Conservation (phyloP, 805 yeast genomes). For the Starmerella bacillaris region DNA sequence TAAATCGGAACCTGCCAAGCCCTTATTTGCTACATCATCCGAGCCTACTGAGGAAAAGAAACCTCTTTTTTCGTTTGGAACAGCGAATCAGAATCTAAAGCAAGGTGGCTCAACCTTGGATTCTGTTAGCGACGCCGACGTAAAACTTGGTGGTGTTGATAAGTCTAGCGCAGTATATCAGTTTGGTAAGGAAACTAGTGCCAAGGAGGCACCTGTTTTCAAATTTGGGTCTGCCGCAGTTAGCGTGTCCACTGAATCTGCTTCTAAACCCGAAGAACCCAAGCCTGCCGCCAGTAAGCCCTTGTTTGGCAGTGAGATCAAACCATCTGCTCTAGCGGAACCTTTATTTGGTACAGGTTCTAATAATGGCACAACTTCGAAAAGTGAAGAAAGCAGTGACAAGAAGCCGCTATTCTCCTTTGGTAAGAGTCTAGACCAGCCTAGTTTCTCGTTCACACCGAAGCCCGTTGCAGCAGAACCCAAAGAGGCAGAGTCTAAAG, state of each 20-base stretch:
- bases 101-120: background rate
- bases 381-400: too few relatives aligned
- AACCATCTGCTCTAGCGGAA: too few relatives aligned
- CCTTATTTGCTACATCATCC: background rate
- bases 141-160: background rate
- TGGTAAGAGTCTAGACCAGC: conserved; percentile 7
- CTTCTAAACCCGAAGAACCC: conserved; percentile 4
- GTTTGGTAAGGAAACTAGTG: conserved; percentile 7
- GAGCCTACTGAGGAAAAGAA: background rate
- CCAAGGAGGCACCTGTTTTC: conserved; percentile 7
- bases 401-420: conserved; percentile 19
- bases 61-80: background rate
- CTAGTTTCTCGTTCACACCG: background rate
- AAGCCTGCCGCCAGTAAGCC: conserved; percentile 12
- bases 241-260: background rate
- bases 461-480: conserved; percentile 1
- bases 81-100: background rate
- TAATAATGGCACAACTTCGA: too few relatives aligned
- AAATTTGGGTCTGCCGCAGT: conserved; percentile 13
- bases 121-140: background rate
- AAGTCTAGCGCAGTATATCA: conserved; percentile 5
- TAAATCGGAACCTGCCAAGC: background rate
- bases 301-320: too few relatives aligned
- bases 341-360: too few relatives aligned
- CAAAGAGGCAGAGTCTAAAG: conserved; percentile 1